Percentiles rank a stretch among this genome's conserved stretches.
phyloP scores from a whole-genome alignment of 148 eudicot genomes.

The Fagopyrum homotropicum region DNA sequence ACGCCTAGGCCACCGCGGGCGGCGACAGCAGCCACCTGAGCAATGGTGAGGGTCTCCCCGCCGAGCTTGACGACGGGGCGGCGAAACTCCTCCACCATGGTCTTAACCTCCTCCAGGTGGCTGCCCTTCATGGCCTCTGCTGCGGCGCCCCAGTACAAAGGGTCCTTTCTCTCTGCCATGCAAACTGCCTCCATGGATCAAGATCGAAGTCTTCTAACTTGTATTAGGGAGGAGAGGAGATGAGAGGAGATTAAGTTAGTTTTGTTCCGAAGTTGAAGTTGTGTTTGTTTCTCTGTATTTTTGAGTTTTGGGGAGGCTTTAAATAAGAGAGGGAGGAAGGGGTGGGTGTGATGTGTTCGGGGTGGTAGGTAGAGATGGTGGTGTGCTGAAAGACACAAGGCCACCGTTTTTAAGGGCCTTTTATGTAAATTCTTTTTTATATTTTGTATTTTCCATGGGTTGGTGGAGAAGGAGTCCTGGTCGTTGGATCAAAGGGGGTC shows the following conservation, averaged over 20 bases:
- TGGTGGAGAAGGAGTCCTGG: slow-evolving; percentile 8
- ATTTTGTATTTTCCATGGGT: background rate
- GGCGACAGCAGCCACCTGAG: slow-evolving; percentile 33
- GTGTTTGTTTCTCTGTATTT: background rate
- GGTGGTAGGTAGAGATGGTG: slow-evolving; percentile 42
- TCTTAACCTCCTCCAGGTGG: slow-evolving; percentile 33
- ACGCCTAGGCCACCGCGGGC: background rate
- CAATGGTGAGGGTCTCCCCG: slow-evolving; percentile 24
- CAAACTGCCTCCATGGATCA: background rate
- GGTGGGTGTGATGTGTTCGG: background rate
- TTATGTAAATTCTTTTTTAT: background rate
- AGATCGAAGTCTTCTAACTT: background rate
- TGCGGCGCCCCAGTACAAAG: slow-evolving; percentile 29
- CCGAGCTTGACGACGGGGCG: slow-evolving; percentile 28
- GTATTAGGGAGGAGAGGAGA: background rate
- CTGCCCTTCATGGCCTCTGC: slow-evolving; percentile 28
- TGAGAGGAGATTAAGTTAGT: background rate
- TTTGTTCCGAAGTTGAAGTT: background rate
- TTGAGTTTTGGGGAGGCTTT: slow-evolving; percentile 17
- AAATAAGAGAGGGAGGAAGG: slow-evolving; percentile 22
- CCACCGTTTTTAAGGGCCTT: background rate
- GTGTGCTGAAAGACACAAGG: slow-evolving; percentile 39
- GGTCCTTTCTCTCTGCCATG: slow-evolving; percentile 16
- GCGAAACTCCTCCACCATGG: slow-evolving; percentile 35
- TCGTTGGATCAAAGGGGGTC: background rate